phyloP scores from a whole-genome alignment of 2,329 filamentous ascomycete species.

The Fusarium scirpi region DNA sequence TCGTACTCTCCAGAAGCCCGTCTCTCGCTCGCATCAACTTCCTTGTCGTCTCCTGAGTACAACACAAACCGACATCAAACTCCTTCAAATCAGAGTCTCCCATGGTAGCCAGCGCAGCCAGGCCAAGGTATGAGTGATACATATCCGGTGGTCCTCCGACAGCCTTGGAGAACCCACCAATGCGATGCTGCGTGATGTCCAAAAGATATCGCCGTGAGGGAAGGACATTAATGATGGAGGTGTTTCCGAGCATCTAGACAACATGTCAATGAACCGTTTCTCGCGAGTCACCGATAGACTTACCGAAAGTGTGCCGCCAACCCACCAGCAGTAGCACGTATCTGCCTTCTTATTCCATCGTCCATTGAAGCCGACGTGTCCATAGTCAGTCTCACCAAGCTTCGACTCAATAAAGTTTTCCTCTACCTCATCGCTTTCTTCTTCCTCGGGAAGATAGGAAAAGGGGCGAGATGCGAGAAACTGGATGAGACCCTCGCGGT shows the following conservation, averaged over 20 bases:
- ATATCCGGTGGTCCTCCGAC: slow-evolving; percentile 78
- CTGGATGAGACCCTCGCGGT: slow-evolving; percentile 51
- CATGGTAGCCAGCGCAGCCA: slow-evolving; percentile 81
- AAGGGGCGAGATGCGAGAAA: slow-evolving; percentile 77
- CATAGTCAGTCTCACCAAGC: slow-evolving; percentile 51
- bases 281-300: slow-evolving; percentile 4
- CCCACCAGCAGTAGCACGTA: slow-evolving; percentile 98
- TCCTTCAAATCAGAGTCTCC: slow-evolving; percentile 75
- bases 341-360: slow-evolving; percentile 91
- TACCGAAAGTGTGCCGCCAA: slow-evolving; percentile 71
- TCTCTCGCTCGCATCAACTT: slow-evolving; percentile 63
- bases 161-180: slow-evolving; percentile 84
- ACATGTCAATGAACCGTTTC: not conserved
- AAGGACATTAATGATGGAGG: slow-evolving; percentile 67
- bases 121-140: slow-evolving; percentile 89
- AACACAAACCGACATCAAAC: slow-evolving; percentile 81
- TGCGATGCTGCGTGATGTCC: slow-evolving; percentile 85
- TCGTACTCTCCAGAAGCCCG: slow-evolving; percentile 48
- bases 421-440: slow-evolving; percentile 60
- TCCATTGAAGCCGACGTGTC: slow-evolving; percentile 85
- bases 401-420: slow-evolving; percentile 54
- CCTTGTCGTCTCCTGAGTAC: slow-evolving; percentile 70
- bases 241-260: slow-evolving; percentile 67
- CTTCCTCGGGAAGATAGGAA: slow-evolving; percentile 62
- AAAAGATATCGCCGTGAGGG: slow-evolving; percentile 83